Evolutionary conservation across 2,329 filamentous ascomycete genomes (phyloP).

Genomic region (Torrubiellomyces zombiae): DNA sequence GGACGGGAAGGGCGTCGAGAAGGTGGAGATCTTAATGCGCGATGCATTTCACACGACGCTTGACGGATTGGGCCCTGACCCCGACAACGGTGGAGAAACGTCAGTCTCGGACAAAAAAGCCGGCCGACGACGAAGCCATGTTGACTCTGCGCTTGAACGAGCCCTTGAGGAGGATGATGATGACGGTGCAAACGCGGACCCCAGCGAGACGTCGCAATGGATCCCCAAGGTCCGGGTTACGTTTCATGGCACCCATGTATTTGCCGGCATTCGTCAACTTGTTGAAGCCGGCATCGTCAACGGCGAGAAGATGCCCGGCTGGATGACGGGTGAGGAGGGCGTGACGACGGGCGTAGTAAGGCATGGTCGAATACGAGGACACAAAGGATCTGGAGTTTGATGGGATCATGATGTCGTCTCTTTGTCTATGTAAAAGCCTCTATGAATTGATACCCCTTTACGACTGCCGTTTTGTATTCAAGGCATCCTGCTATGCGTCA

Average conservation of each 20-base stretch:
- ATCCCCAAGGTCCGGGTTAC: constrained; percentile 36
- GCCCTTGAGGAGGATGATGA: constrained; percentile 9
- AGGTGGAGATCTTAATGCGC: constrained; percentile 40
- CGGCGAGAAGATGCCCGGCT: constrained; percentile 65
- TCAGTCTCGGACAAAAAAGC: constrained; percentile 5
- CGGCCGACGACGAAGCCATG: constrained; percentile 15
- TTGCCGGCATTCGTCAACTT: constrained; percentile 61
- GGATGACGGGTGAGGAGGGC: constrained; percentile 79
- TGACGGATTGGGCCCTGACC: constrained; percentile 4
- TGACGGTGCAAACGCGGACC: constrained; percentile 11
- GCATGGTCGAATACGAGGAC: constrained; percentile 45
- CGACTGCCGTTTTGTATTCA: too few species aligned
- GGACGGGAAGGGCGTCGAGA: constrained; percentile 46
- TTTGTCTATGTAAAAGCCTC: constrained; percentile 6
- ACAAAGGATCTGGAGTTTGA: constrained; percentile 38
- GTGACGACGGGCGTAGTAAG: constrained; percentile 57
- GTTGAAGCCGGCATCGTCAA: constrained; percentile 64
- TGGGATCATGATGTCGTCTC: constrained; percentile 5
- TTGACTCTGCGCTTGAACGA: constrained; percentile 18
- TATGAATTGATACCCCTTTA: constrained; percentile 14
- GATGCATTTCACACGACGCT: constrained; percentile 35
- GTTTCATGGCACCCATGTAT: constrained; percentile 63
- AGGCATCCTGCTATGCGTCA: constrained; percentile 8
- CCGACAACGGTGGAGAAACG: constrained; percentile 11
- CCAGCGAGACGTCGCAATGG: constrained; percentile 13